A percentile compares a stretch with the other conserved stretches of the same genome.
Conservation (phyloP, 441 rosid genomes). For the Croton laevigatus region DNA sequence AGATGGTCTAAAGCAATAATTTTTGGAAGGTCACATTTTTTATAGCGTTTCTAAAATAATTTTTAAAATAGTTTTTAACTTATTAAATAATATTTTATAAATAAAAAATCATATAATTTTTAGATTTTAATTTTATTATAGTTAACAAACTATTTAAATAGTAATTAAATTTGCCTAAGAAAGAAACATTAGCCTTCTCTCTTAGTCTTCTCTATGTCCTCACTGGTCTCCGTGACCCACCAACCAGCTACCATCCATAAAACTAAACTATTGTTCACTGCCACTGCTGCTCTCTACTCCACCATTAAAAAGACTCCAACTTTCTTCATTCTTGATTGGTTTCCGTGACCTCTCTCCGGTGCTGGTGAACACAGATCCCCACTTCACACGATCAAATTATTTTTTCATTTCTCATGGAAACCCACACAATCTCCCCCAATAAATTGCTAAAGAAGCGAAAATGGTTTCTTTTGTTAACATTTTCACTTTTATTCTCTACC, state of each 20-base stretch:
- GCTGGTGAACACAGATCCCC: constrained; percentile 9
- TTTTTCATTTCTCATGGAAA: constrained; percentile 28
- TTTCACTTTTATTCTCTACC: constrained; percentile 40
- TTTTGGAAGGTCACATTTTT: too few relatives aligned
- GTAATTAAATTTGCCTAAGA: too few relatives aligned
- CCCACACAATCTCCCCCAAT: constrained; percentile 14
- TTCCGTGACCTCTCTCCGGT: neutral
- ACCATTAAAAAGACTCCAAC: neutral
- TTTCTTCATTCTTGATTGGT: neutral
- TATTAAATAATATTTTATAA: too few relatives aligned
- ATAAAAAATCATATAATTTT: too few relatives aligned
- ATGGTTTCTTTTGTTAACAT: constrained; percentile 39
- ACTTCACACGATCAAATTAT: neutral
- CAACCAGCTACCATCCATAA: neutral
- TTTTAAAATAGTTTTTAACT: too few relatives aligned
- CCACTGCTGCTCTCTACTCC: neutral
- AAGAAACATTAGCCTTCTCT: too few relatives aligned
- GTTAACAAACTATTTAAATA: too few relatives aligned
- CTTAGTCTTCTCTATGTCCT: neutral
- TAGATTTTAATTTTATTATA: too few relatives aligned
- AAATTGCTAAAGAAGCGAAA: constrained; percentile 41
- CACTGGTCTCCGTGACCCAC: neutral
- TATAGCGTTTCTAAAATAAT: too few relatives aligned
- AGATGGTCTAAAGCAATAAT: too few relatives aligned
- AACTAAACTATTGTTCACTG: neutral